A percentile compares a stretch with the other conserved stretches of the same genome.
These are phyloP conservation scores for Rubia yunnanensis DNA, from an alignment of 257 asterid species.

Conservation along the genomic window DNA sequence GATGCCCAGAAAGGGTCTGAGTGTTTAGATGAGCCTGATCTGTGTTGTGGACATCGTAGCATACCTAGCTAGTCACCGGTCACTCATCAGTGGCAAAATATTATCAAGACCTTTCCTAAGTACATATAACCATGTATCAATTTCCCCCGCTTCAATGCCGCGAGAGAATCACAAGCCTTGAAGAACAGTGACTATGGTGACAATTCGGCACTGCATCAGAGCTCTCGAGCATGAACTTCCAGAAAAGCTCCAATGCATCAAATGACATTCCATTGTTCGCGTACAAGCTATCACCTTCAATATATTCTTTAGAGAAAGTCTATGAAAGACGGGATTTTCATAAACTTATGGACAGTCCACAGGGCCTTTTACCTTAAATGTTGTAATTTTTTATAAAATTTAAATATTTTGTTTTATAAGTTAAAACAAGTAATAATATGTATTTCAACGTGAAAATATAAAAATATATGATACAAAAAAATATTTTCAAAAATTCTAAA, in stretches of 20 bases:
- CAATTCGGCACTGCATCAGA: constrained; percentile 60
- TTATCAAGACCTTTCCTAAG: constrained; percentile 75
- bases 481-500: no score
- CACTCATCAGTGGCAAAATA: constrained; percentile 65
- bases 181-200: constrained; percentile 86
- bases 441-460: no score
- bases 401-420: no score
- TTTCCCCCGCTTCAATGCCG: constrained; percentile 86
- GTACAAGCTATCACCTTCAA: constrained; percentile 74
- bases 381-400: no score
- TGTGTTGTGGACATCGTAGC: constrained; percentile 80
- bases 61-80: constrained; percentile 67
- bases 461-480: no score
- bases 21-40: constrained; percentile 45
- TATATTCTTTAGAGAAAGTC: no score
- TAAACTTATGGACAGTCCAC: no score
- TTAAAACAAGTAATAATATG: no score
- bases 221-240: constrained; percentile 48
- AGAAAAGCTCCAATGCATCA: constrained; percentile 62
- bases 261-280: constrained; percentile 60
- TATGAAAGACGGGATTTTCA: no score
- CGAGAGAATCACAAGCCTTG: constrained; percentile 77
- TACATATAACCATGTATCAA: constrained; percentile 64
- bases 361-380: no score
- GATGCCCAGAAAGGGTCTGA: constrained; percentile 70